Conservation (phyloP, 108 stramenopile genomes). For the Asterionellopsis glacialis region DNA sequence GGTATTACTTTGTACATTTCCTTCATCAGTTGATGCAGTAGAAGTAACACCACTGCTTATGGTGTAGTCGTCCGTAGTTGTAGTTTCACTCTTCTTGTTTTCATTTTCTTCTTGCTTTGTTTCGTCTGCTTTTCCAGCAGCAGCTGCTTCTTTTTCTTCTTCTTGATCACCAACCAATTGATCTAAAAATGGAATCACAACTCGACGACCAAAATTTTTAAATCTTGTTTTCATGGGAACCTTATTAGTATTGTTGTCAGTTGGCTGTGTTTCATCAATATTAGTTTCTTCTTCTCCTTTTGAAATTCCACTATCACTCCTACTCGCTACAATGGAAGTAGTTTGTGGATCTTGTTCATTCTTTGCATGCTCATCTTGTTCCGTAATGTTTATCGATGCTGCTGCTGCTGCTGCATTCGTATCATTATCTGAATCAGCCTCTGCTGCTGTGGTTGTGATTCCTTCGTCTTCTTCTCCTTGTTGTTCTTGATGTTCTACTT, state of each 20-base stretch:
- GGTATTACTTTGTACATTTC: no score
- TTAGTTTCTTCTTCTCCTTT: slow-evolving; percentile 3
- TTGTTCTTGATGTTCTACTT: slow-evolving; percentile 1
- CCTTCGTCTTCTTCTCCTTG: not conserved
- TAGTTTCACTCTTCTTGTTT: no score
- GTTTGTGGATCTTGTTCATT: not conserved
- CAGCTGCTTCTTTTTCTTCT: no score
- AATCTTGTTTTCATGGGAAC: not conserved
- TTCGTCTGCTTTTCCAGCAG: no score
- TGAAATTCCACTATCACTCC: slow-evolving; percentile 6
- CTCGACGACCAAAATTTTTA: slow-evolving; percentile 22
- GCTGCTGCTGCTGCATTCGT: no score
- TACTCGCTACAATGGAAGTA: slow-evolving; percentile 5
- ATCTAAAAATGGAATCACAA: slow-evolving; percentile 31
- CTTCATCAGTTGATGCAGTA: no score
- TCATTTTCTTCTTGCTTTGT: no score
- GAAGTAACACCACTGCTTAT: no score
- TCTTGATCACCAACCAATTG: slow-evolving; percentile 27
- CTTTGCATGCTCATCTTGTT: not conserved
- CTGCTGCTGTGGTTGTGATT: not conserved
- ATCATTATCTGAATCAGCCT: slow-evolving; percentile 11
- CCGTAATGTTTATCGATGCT: no score
- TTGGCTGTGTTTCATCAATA: not conserved
- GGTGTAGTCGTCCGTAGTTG: no score
- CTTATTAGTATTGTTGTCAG: slow-evolving; percentile 4